Evolutionary conservation across 106 monocot genomes (phyloP).

Genomic region (Platanthera zijinensis): DNA sequence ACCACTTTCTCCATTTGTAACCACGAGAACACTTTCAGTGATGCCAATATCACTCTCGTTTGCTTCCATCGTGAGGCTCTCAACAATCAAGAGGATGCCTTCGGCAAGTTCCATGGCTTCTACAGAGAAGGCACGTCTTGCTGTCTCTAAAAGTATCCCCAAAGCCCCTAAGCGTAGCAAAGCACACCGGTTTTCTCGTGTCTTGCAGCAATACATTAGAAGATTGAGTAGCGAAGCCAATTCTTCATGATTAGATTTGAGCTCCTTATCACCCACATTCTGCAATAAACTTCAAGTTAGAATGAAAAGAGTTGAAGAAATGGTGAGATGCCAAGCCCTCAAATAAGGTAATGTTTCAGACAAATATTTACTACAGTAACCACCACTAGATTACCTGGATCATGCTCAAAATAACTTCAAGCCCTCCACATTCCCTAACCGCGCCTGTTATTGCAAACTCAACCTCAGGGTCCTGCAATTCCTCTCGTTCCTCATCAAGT

Average conservation of each 20-base stretch:
- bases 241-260: conserved; percentile 91
- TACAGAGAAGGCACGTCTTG: conserved; percentile 79
- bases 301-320: background rate
- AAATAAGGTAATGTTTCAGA: background rate
- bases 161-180: conserved; percentile 71
- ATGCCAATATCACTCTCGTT: conserved; percentile 85
- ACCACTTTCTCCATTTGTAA: conserved; percentile 56
- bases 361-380: background rate
- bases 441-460: conserved; percentile 97
- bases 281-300: conserved; percentile 18
- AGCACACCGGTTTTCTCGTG: conserved; percentile 77
- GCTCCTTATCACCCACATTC: conserved; percentile 66
- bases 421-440: conserved; percentile 87
- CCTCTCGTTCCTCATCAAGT: conserved; percentile 96
- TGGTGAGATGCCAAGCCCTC: background rate
- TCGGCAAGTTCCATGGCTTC: conserved; percentile 97
- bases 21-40: conserved; percentile 48
- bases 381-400: conserved; percentile 54
- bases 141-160: conserved; percentile 84
- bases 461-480: conserved; percentile 96
- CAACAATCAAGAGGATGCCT: conserved; percentile 90
- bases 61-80: conserved; percentile 87
- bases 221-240: conserved; percentile 79
- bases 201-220: conserved; percentile 96
- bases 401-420: conserved; percentile 88